Evolutionary conservation across 2,329 filamentous ascomycete genomes (phyloP).

Genomic region (Raffaelea ambrosiae): DNA sequence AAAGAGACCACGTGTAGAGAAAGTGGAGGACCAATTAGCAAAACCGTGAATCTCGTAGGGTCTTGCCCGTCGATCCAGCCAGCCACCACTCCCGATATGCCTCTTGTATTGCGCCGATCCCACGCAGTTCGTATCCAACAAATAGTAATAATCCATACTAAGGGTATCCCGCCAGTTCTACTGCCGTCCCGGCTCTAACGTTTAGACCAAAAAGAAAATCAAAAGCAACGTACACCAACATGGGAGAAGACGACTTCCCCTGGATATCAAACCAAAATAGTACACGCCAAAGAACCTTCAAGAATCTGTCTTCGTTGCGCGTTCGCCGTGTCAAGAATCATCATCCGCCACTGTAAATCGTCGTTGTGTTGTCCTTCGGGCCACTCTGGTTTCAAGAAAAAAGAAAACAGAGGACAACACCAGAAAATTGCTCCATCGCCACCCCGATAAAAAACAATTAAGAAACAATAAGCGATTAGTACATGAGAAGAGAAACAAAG

Average conservation of each 20-base stretch:
- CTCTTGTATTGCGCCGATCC: neutral
- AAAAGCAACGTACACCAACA: neutral
- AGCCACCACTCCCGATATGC: neutral
- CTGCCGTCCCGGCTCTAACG: constrained; percentile 6
- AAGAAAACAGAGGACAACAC: too few relatives aligned
- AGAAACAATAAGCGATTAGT: neutral
- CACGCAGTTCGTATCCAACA: constrained; percentile 7
- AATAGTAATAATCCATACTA: constrained; percentile 12
- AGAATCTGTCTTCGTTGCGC: neutral
- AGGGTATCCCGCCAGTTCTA: constrained; percentile 12
- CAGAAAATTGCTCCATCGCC: neutral
- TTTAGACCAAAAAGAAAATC: neutral
- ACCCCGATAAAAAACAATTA: neutral
- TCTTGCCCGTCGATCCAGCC: neutral
- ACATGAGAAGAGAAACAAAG: neutral
- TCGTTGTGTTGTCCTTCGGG: neutral
- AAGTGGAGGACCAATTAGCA: neutral
- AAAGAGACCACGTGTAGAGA: neutral
- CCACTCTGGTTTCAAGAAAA: neutral
- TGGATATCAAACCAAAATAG: constrained; percentile 5
- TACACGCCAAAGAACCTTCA: neutral
- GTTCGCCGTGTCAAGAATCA: neutral
- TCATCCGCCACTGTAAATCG: neutral
- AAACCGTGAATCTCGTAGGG: neutral
- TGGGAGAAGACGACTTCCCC: neutral